Evolutionary conservation across 2,329 filamentous ascomycete genomes (phyloP), one percentile per base, ranked within the genome.

Genomic region (Scolecobasidium constrictum): DNA sequence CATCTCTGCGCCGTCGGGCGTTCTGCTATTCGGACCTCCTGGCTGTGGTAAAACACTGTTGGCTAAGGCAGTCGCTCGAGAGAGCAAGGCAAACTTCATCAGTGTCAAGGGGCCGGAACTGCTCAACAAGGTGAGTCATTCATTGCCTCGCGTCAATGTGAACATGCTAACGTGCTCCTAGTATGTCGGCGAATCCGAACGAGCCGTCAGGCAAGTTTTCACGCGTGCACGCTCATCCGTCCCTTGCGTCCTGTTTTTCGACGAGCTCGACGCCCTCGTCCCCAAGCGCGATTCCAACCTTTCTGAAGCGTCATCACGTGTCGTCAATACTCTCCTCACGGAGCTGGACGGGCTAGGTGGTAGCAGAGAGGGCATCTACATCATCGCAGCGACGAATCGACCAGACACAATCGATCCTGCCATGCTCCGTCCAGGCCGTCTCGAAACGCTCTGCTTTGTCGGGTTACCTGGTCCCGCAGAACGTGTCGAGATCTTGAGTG

Each of bases 21-120:
- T 95, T 3, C 72, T 98, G 1, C 83, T 98, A 43, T 98, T 90
- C 86, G 92, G 92, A 0, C 92, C 92, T 1, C 92, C 92, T 0
- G 92, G 92, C 5, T 98, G 92, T 60, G 92, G 92, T 53, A 98
- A 98, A 62, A 98, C 92, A 0, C 74, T 98, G 2, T 78, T 98
- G 2, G 92, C 92, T 15, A 95, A 96, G 64, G 92, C 92, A 3
- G 87, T 95, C 4, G 92, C 92, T 43, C 94, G 94, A 60, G 87
- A 94, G 59, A 88, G 84, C 5, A 86, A 90, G 59, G 92, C 92
- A 38, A 96, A 94, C 62, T 98, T 98, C 68, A 98, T 98, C 62
- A 87, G 86, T 41, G 86, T 98, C 63, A 95, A 95, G 62, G 92
- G 92, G 0, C 92, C 92, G 0, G 92, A 98, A 59, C 71, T 98